phyloP scores from a whole-genome alignment of 73 alveolate genomes.

The Breviolum minutum region DNA sequence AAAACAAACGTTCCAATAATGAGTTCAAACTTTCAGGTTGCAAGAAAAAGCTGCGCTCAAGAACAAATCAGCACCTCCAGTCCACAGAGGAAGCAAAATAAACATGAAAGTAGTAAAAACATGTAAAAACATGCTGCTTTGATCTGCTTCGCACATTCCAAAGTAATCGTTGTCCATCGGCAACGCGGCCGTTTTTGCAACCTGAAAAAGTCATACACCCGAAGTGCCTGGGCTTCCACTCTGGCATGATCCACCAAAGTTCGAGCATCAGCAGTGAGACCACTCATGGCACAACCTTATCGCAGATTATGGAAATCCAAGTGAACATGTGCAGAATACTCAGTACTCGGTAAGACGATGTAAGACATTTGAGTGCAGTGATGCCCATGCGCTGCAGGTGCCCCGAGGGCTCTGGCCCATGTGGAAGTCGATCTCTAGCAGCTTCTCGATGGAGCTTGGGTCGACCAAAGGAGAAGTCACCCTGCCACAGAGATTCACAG shows the following conservation, averaged over 20 bases:
- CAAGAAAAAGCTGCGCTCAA: no score
- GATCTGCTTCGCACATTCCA: no score
- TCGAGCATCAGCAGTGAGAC: conserved; percentile 98
- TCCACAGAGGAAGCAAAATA: no score
- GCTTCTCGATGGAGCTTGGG: conserved; percentile 97
- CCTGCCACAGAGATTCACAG: background rate
- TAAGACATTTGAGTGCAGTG: background rate
- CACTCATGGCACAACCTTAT: conserved; percentile 97
- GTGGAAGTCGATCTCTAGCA: conserved; percentile 97
- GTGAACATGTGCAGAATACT: background rate
- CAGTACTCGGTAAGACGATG: background rate
- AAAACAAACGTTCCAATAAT: no score
- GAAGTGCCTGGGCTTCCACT: conserved; percentile 96
- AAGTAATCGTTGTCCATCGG: no score
- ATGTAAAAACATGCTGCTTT: no score
- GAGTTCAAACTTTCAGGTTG: no score
- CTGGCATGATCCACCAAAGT: conserved; percentile 98
- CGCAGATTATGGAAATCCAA: background rate
- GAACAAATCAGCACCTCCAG: no score
- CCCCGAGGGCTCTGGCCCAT: conserved; percentile 90
- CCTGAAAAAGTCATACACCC: background rate
- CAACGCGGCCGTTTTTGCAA: background rate
- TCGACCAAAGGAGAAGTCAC: conserved; percentile 97
- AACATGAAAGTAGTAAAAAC: no score
- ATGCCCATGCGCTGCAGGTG: no score